Evolutionary conservation across 2,329 filamentous ascomycete species (phyloP).

Genomic region (Myriosclerotinia duriaeana): DNA sequence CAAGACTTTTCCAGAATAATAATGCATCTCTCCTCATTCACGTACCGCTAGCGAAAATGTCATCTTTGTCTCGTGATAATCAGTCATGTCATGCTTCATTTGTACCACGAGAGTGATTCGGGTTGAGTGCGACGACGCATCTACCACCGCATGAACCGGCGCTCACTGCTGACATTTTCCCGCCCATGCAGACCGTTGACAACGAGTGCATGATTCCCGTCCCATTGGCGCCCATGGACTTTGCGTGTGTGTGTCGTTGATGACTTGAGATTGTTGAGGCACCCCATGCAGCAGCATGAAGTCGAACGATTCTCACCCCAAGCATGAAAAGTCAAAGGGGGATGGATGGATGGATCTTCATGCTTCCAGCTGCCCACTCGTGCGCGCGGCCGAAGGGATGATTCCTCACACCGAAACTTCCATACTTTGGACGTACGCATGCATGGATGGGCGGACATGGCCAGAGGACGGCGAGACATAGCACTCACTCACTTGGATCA

Average conservation of each 20-base stretch:
- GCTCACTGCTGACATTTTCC: slow-evolving; percentile 5
- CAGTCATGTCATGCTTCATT: slow-evolving; percentile 8
- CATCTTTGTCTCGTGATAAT: neutral
- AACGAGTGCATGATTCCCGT: slow-evolving; percentile 1
- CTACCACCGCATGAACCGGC: slow-evolving; percentile 3
- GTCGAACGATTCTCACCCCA: too few species aligned
- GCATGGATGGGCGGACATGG: neutral
- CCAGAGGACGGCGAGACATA: neutral
- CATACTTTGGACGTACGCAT: too few species aligned
- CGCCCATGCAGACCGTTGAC: slow-evolving; percentile 10
- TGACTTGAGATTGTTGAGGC: too few species aligned
- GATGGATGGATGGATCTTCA: too few species aligned
- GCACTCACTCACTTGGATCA: neutral
- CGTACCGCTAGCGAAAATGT: neutral
- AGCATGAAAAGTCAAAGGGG: too few species aligned
- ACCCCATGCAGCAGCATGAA: too few species aligned
- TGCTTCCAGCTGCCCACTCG: too few species aligned
- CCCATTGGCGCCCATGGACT: neutral
- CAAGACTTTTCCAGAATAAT: neutral
- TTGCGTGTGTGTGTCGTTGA: too few species aligned
- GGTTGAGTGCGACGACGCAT: slow-evolving; percentile 2
- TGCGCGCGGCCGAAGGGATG: too few species aligned
- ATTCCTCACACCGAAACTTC: slow-evolving; percentile 9
- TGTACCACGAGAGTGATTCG: too few species aligned
- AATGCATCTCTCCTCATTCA: too few species aligned